These are phyloP conservation scores for Babesia microti DNA, from an alignment of 169 alveolate genomes.

Conservation along the genomic window DNA sequence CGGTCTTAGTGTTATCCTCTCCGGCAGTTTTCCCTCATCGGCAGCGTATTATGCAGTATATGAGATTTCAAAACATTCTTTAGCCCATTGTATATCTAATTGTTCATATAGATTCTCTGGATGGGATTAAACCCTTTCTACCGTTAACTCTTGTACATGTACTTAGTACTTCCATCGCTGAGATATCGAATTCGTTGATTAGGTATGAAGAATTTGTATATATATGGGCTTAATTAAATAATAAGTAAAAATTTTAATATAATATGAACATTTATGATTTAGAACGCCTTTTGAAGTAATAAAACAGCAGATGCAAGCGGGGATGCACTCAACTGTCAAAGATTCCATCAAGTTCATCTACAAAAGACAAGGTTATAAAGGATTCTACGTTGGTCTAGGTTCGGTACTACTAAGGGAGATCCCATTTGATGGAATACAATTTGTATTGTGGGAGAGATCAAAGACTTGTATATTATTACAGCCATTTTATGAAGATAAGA, in stretches of 20 bases:
- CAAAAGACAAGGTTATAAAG: constrained; percentile 59
- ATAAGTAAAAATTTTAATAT: neutral
- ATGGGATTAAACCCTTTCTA: constrained; percentile 1
- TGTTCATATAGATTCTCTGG: neutral
- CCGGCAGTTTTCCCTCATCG: constrained; percentile 60
- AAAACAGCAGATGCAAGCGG: constrained; percentile 78
- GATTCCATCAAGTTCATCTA: constrained; percentile 55
- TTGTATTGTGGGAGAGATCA: constrained; percentile 72
- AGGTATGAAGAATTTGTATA: constrained; percentile 12
- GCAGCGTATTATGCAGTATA: constrained; percentile 62
- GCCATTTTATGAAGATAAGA: no score
- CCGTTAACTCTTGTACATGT: constrained; percentile 34
- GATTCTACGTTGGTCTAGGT: constrained; percentile 71
- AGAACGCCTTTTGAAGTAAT: constrained; percentile 84
- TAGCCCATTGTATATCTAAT: constrained; percentile 10
- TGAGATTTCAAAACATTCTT: constrained; percentile 53
- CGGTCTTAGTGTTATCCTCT: constrained; percentile 46
- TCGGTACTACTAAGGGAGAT: constrained; percentile 75
- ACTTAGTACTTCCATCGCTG: constrained; percentile 34
- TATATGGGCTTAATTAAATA: neutral
- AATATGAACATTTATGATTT: neutral
- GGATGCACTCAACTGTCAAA: constrained; percentile 50
- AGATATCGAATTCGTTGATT: constrained; percentile 20
- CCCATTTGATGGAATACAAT: constrained; percentile 81
- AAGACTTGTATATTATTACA: no score